These are phyloP conservation scores for Russula sp. DNA, from an alignment of 768 basidiomycete species.

Conservation along the genomic window DNA sequence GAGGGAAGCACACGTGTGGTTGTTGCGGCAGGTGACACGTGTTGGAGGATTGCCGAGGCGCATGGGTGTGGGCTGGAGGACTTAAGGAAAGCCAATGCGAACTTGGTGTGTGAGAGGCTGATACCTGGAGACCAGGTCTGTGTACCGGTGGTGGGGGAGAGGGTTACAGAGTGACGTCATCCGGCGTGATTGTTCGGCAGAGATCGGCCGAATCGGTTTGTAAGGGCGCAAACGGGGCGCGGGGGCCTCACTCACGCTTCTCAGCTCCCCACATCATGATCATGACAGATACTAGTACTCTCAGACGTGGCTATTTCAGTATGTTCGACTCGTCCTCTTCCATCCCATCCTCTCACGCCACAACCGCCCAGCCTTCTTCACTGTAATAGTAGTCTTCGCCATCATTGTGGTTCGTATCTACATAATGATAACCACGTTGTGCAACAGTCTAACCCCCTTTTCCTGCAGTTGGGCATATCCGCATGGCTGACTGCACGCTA, in stretches of 20 bases:
- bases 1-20: conserved; percentile 27
- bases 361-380: conserved; percentile 19
- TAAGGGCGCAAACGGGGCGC: too few species aligned
- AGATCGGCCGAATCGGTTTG: not conserved
- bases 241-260: too few species aligned
- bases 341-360: not conserved
- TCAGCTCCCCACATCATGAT: too few species aligned
- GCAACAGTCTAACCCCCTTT: not conserved
- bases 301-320: conserved; percentile 25
- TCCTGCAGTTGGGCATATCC: conserved; percentile 57
- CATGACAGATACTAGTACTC: conserved; percentile 20
- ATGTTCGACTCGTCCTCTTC: not conserved
- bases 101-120: conserved; percentile 26
- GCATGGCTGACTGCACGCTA: conserved; percentile 69
- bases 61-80: conserved; percentile 28
- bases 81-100: conserved; percentile 20
- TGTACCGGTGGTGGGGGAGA: conserved; percentile 15
- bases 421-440: not conserved
- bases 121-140: conserved; percentile 29
- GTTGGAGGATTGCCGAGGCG: conserved; percentile 29
- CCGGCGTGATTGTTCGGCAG: too few species aligned
- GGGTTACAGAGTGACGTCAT: conserved; percentile 12
- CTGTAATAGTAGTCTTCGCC: conserved; percentile 21
- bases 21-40: conserved; percentile 30
- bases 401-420: conserved; percentile 25